These are phyloP conservation scores for Yamadazyma atmosphaerica DNA, from an alignment of 1,139 yeast genomes.

Conservation along the genomic window DNA sequence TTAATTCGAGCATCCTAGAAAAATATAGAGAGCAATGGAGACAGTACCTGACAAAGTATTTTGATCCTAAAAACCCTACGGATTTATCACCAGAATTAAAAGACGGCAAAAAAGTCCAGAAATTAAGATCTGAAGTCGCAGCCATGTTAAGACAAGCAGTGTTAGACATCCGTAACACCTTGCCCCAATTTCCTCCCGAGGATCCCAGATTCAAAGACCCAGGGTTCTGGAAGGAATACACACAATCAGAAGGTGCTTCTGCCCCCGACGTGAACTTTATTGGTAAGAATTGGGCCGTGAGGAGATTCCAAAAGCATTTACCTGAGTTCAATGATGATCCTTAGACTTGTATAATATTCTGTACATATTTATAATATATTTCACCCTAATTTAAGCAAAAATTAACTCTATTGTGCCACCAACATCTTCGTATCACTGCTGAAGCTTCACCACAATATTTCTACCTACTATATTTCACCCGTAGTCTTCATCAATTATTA, in stretches of 20 bases:
- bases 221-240: conserved; percentile 69
- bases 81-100: conserved; percentile 65
- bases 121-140: conserved; percentile 69
- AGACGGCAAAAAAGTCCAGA: conserved; percentile 61
- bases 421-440: no score
- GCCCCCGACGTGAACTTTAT: conserved; percentile 68
- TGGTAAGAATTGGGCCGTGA: conserved; percentile 81
- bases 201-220: conserved; percentile 64
- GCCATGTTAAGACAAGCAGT: conserved; percentile 66
- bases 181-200: conserved; percentile 55
- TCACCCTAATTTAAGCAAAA: no score
- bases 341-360: conserved; percentile 4
- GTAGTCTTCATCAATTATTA: no score
- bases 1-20: conserved; percentile 62
- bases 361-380: conserved; percentile 1
- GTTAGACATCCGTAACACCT: conserved; percentile 51
- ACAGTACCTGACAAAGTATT: conserved; percentile 53
- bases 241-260: conserved; percentile 61
- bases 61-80: conserved; percentile 47
- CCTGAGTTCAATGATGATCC: conserved; percentile 33
- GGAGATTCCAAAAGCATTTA: conserved; percentile 61
- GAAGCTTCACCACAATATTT: no score
- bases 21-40: conserved; percentile 69
- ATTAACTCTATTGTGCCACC: no score
- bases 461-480: no score